phyloP scores from a whole-genome alignment of 2,329 filamentous ascomycete species.

The Clarireedia monteithiana region DNA sequence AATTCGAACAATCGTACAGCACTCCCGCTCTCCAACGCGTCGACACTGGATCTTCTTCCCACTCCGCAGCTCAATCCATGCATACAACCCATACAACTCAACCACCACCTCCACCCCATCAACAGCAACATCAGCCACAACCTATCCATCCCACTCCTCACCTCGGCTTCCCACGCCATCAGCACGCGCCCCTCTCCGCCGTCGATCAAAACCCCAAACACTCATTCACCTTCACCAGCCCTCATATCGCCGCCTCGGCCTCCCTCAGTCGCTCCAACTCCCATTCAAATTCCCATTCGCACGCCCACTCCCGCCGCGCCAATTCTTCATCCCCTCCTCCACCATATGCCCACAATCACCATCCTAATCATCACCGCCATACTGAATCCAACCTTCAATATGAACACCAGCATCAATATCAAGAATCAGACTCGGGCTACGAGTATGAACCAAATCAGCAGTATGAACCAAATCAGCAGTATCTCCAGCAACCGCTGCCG shows the following conservation, averaged over 20 bases:
- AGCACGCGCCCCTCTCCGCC: not conserved
- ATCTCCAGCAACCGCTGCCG: not conserved
- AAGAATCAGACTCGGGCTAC: not conserved
- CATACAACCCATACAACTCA: not conserved
- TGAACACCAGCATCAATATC: not conserved
- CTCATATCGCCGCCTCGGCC: not conserved
- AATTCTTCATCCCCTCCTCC: not conserved
- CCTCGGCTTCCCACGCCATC: not conserved
- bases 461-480: not conserved
- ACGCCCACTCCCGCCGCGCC: not conserved
- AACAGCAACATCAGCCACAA: not conserved
- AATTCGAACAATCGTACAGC: constrained; percentile 7
- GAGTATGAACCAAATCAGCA: not conserved
- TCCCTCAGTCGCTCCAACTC: not conserved
- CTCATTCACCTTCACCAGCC: constrained; percentile 7
- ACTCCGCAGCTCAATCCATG: not conserved
- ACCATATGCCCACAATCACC: not conserved
- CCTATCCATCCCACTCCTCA: not conserved
- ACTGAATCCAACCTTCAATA: not conserved
- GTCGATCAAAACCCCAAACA: constrained; percentile 5
- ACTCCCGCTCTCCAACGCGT: constrained; percentile 3
- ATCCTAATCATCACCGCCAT: not conserved
- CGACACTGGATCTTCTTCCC: constrained; percentile 1
- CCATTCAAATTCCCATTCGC: not conserved
- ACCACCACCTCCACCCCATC: not conserved